phyloP scores from a whole-genome alignment of 768 basidiomycete species.

The Termitomyces sp. region DNA sequence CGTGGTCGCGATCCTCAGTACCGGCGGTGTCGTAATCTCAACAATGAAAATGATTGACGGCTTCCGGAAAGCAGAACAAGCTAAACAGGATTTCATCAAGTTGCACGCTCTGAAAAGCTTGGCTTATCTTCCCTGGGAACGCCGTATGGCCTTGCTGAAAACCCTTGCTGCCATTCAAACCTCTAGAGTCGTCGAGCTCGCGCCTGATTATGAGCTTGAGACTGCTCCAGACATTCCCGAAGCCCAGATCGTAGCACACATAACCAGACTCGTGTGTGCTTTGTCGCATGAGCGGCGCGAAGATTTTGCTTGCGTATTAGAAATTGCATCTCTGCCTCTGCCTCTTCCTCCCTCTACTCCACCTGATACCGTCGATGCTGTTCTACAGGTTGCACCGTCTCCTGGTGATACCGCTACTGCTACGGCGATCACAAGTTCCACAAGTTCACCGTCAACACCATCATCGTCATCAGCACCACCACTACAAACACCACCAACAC shows the following conservation, averaged over 20 bases:
- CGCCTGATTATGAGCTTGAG: not conserved
- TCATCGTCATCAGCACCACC: not conserved
- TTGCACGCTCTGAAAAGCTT: not conserved
- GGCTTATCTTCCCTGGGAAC: not conserved
- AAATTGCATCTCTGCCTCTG: not conserved
- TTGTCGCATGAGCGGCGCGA: not conserved
- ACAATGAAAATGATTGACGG: not conserved
- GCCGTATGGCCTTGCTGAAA: not conserved
- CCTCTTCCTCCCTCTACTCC: not conserved
- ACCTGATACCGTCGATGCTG: not conserved
- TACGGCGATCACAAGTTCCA: not conserved
- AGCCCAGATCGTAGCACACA: not conserved
- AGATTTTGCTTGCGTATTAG: not conserved
- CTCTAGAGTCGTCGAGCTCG: not conserved
- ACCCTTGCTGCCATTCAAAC: not conserved
- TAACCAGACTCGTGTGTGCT: not conserved
- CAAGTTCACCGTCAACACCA: not conserved
- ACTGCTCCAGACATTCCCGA: not conserved
- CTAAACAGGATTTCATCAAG: not conserved
- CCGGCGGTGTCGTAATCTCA: not conserved
- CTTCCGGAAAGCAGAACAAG: slow-evolving; percentile 1
- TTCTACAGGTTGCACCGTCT: not conserved
- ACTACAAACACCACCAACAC: not conserved
- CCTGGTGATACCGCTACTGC: not conserved
- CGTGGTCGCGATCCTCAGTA: not conserved